A percentile compares a stretch with the other conserved stretches of the same genome.
Evolutionary conservation across 192 early-diverging fungal species (phyloP).

Genomic region (Backusella morwellensis): DNA sequence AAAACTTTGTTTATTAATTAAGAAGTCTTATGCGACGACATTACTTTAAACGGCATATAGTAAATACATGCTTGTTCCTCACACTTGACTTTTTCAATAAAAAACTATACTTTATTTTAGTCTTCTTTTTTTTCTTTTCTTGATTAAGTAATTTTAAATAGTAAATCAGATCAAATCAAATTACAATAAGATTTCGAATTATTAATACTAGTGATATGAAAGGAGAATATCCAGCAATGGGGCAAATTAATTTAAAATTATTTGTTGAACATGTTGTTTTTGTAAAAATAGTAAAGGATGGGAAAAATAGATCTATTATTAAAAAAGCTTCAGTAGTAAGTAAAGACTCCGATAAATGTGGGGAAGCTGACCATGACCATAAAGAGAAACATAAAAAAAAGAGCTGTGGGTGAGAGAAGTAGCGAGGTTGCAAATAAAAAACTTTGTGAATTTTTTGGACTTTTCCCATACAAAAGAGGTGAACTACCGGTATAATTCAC

Average conservation of each 20-base stretch:
- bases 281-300: conserved; percentile 8
- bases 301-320: conserved; percentile 8
- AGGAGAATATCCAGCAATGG: neutral
- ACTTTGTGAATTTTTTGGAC: neutral
- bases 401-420: neutral
- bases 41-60: conserved; percentile 1
- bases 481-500: conserved; percentile 1
- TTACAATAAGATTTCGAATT: neutral
- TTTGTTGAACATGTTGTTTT: neutral
- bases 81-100: neutral
- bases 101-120: neutral
- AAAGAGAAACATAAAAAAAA: neutral
- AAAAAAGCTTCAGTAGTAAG: neutral
- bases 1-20: conserved; percentile 3
- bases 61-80: neutral
- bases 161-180: neutral
- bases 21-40: neutral
- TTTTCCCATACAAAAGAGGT: neutral
- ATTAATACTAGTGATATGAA: neutral
- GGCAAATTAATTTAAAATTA: neutral
- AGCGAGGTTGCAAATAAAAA: neutral
- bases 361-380: neutral
- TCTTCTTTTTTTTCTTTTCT: neutral
- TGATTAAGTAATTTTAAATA: neutral
- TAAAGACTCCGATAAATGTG: conserved; percentile 2